A percentile compares a stretch with the other conserved stretches of the same genome.
Evolutionary conservation across 805 yeast species (phyloP).

Genomic region (Candida jianshihensis): DNA sequence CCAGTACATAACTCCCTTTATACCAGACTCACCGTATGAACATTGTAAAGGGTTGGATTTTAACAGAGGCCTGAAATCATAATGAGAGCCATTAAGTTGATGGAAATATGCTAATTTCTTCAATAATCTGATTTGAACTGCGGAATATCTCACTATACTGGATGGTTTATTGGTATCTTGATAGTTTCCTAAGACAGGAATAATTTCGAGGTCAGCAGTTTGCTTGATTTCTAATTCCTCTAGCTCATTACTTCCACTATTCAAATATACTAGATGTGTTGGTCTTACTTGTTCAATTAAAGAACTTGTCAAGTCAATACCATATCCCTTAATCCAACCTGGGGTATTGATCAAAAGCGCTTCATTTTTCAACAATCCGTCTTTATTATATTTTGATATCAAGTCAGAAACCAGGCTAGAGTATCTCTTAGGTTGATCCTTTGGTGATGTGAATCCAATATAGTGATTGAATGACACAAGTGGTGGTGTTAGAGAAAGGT

Average conservation of each 20-base stretch:
- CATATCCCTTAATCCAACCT: constrained; percentile 90
- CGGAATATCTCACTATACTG: constrained; percentile 29
- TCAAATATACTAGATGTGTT: constrained; percentile 49
- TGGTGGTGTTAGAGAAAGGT: constrained; percentile 16
- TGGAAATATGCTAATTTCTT: constrained; percentile 52
- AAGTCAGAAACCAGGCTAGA: constrained; percentile 35
- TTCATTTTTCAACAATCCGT: constrained; percentile 19
- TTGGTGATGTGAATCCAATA: constrained; percentile 65
- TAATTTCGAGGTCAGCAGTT: constrained; percentile 23
- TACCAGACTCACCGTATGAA: constrained; percentile 31
- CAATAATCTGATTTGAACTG: constrained; percentile 46
- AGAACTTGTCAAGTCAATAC: constrained; percentile 53
- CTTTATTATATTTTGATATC: constrained; percentile 26
- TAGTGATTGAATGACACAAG: constrained; percentile 23
- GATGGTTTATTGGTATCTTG: constrained; percentile 17
- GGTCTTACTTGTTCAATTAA: constrained; percentile 39
- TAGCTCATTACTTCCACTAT: constrained; percentile 27
- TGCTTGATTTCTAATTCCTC: constrained; percentile 22
- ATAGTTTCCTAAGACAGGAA: constrained; percentile 30
- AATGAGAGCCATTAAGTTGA: constrained; percentile 19
- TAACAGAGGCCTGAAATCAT: constrained; percentile 38
- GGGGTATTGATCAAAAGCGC: constrained; percentile 68
- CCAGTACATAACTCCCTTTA: constrained; percentile 29
- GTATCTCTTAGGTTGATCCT: constrained; percentile 56
- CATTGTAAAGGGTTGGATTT: constrained; percentile 33